Conservation (phyloP, 352 stramenopile genomes). For the Hyaloperonospora arabidopsidis region DNA sequence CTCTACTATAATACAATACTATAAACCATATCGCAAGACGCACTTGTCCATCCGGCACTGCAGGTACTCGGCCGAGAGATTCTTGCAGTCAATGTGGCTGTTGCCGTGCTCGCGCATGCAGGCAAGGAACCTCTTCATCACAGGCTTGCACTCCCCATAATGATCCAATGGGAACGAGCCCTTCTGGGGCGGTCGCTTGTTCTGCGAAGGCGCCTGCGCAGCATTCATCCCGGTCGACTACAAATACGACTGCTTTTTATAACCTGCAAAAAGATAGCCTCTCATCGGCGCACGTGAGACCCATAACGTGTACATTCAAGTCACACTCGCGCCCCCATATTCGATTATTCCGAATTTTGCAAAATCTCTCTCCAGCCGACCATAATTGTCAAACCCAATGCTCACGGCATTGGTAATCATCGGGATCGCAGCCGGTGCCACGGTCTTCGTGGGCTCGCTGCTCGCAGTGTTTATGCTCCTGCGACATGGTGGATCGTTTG, state of each 20-base stretch:
- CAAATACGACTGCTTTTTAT: not conserved
- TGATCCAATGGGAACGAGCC: conserved; percentile 88
- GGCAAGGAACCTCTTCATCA: conserved; percentile 82
- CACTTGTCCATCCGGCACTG: conserved; percentile 88
- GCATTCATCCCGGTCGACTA: conserved; percentile 56
- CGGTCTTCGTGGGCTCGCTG: conserved; percentile 81
- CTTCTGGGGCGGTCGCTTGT: conserved; percentile 81
- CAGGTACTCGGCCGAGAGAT: conserved; percentile 80
- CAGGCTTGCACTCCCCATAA: conserved; percentile 83
- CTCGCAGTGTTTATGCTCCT: conserved; percentile 81
- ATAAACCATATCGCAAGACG: conserved; percentile 10
- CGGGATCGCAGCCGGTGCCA: conserved; percentile 71
- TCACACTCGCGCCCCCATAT: too few species aligned
- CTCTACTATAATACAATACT: not conserved
- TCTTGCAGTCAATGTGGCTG: conserved; percentile 87
- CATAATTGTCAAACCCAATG: too few species aligned
- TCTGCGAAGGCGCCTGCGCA: conserved; percentile 56
- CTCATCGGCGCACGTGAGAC: too few species aligned
- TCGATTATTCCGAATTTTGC: too few species aligned
- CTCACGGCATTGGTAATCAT: conserved; percentile 46
- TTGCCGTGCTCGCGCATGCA: conserved; percentile 78
- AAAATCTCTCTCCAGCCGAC: too few species aligned
- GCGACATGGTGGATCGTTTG: conserved; percentile 76
- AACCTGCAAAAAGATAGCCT: too few species aligned
- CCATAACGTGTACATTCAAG: too few species aligned